Evolutionary conservation across 2,329 filamentous ascomycete genomes (phyloP).

Genomic region (Colletotrichum melonis): DNA sequence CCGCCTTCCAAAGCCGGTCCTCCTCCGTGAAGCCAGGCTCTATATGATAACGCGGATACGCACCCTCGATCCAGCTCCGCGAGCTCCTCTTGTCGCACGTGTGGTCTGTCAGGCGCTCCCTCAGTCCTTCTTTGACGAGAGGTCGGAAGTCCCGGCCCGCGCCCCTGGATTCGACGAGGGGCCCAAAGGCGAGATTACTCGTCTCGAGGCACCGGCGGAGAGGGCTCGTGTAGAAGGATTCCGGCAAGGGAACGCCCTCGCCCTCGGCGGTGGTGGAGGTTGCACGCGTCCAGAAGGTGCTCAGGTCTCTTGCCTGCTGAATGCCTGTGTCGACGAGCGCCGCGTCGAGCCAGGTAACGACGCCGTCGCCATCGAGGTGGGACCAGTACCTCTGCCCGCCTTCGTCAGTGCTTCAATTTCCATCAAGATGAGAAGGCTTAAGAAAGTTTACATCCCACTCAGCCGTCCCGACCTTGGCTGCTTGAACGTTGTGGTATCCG

Average conservation of each 20-base stretch:
- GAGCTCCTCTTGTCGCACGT: conserved; percentile 69
- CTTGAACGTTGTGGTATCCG: conserved; percentile 61
- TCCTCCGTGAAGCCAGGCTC: conserved; percentile 66
- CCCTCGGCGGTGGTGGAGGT: no score
- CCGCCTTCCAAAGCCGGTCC: conserved; percentile 63
- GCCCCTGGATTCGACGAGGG: conserved; percentile 39
- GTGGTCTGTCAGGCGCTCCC: conserved; percentile 70
- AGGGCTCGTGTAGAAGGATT: no score
- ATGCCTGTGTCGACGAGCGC: conserved; percentile 64
- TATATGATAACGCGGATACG: conserved; percentile 62
- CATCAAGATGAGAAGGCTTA: neutral
- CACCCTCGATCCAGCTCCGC: conserved; percentile 57
- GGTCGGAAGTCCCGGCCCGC: conserved; percentile 23
- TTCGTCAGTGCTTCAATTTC: neutral
- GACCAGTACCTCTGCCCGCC: conserved; percentile 47
- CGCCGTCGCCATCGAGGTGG: conserved; percentile 51
- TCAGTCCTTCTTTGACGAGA: conserved; percentile 69
- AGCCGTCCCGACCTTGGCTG: conserved; percentile 65
- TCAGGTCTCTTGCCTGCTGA: conserved; percentile 63
- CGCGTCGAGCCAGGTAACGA: conserved; percentile 53
- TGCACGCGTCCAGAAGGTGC: conserved; percentile 61
- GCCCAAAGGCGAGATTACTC: no score
- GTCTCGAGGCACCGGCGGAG: no score
- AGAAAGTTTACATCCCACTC: conserved; percentile 61
- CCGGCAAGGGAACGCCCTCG: no score